These are phyloP conservation scores for Saksenaea vasiformis DNA, from an alignment of 371 early-diverging fungal species.

Conservation along the genomic window DNA sequence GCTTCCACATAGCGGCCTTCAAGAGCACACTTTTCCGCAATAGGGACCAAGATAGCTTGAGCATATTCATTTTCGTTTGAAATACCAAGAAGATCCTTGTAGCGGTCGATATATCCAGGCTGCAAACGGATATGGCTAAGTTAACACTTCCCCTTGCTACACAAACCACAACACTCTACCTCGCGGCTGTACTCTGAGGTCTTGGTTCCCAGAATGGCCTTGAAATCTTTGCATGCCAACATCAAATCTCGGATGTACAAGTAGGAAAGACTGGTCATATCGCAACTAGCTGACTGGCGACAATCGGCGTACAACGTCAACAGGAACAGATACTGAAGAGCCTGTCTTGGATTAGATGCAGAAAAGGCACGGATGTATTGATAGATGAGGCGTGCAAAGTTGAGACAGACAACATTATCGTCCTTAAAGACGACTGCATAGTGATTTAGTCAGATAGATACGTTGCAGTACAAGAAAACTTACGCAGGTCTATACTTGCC, in stretches of 20 bases:
- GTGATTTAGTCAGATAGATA: background rate
- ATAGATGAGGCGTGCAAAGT: conserved; percentile 65
- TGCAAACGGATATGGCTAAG: conserved; percentile 14
- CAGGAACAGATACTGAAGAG: conserved; percentile 67
- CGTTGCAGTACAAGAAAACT: conserved; percentile 7
- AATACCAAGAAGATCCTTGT: conserved; percentile 61
- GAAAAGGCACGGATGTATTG: conserved; percentile 56
- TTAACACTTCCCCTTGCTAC: background rate
- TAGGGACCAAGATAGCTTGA: conserved; percentile 55
- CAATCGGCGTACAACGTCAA: conserved; percentile 56
- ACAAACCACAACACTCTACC: background rate
- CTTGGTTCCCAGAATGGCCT: conserved; percentile 56
- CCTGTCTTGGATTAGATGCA: conserved; percentile 53
- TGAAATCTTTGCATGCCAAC: conserved; percentile 55
- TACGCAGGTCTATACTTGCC: conserved; percentile 34
- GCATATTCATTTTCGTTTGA: conserved; percentile 58
- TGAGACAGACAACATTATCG: conserved; percentile 41
- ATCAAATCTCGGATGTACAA: conserved; percentile 47
- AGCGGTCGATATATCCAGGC: conserved; percentile 67
- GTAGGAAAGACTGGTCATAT: conserved; percentile 42
- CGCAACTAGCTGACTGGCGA: conserved; percentile 29
- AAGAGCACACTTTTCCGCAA: conserved; percentile 71
- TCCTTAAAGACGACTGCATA: conserved; percentile 28
- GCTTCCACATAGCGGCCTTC: conserved; percentile 75
- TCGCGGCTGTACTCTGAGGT: conserved; percentile 41